Base-by-base conservation (phyloP, 495 filamentous ascomycete genomes). In the Penicillium lividum region DNA sequence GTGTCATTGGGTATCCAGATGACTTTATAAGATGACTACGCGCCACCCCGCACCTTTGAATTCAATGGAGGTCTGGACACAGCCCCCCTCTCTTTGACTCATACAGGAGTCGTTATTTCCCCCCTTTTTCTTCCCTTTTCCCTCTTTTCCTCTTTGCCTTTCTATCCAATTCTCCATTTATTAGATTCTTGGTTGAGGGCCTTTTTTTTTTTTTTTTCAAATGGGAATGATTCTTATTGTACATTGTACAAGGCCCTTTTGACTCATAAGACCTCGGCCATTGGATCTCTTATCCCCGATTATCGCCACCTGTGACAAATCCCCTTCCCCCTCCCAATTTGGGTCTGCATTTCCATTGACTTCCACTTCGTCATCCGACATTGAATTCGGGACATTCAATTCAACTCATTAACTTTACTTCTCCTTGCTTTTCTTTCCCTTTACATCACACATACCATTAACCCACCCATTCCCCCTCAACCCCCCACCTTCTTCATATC, bases 271-370 rank as follows among this genome's bases (percentile, higher is more conserved):
- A n/a, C 45, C 34, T 42, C 45, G 53, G 57, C 51, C 52, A 59
- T 55, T 62, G 51, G 53, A 46, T 25, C 34, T 18, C 57, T 61
- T 64, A 61, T 62, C 52, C 33, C 63, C 59, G 52, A 31, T 53
- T 62, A 62, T 65, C 56, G 59, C 60, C 63, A 63, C 60, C 52
- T 56, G 38, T 66, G 60, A 62, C 59, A 66, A 66, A 62, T 64
- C 61, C 56, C 52, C 45, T 40, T 25, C 34, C 47, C 40, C 30
- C 22, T 22, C 22, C 22, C 22, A 22, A 22, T 22, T 22, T 22
- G 22, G 54, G 40, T 51, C 47, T 57, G 13, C 55, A 55, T 48
- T 60, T 62, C 63, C 56, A 56, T 59, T 61, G 62, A 61, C 57
- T 60, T 60, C 59, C 51, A 40, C 38, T 40, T 40, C 38, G 43